Base-by-base conservation (phyloP, 1,139 yeast genomes). In the Debaryomycetaceae sp. region DNA sequence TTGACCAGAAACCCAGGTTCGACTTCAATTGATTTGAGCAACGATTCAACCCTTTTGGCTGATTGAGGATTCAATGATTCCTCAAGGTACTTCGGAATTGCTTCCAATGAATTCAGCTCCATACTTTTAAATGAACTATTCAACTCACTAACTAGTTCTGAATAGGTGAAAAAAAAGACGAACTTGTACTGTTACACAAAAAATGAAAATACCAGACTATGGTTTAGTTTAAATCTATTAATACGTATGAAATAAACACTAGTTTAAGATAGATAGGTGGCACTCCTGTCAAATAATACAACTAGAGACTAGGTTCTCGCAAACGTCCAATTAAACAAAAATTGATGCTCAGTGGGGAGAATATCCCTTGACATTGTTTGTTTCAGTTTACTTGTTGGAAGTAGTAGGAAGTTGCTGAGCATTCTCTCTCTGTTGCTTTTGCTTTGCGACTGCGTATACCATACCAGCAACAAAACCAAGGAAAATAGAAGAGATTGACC, bases 391-490 rank as follows among this genome's bases (percentile, higher is more conserved):
- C 20, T 17, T 17, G 20, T 44, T 44, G 11, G 45, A 43, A 24
- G 49, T 24, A 8, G 66, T 54, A 42, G 76, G 76, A 56, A 70
- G 66, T 46, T 62, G 66, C 67, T 65, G 76, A 71, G 69, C 76
- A 65, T 57, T 60, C 41, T 70, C 75, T 56, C 65, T 71, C 46
- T 59, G 68, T 58, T 89, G 96, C 66, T 78, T 78, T 68, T 83
- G 85, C 75, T 90, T 90, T 49, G 97, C 95, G 53, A 88, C 88
- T 45, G 97, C 91, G 68, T 91, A 95, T 42, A 91, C 96, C 55
- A 93, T 74, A 65, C 99, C 99, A 50, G 99, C 96, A 52, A 81
- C 74, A 71, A 95, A 93, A 45, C 99, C 99, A 52, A 91, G 77
- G 62, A 88, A 80, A 63, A 93, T 95, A 44, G 98, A 93, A 34